phyloP scores from a whole-genome alignment of 164 flowering plant species.

The Magnolia officinalis region DNA sequence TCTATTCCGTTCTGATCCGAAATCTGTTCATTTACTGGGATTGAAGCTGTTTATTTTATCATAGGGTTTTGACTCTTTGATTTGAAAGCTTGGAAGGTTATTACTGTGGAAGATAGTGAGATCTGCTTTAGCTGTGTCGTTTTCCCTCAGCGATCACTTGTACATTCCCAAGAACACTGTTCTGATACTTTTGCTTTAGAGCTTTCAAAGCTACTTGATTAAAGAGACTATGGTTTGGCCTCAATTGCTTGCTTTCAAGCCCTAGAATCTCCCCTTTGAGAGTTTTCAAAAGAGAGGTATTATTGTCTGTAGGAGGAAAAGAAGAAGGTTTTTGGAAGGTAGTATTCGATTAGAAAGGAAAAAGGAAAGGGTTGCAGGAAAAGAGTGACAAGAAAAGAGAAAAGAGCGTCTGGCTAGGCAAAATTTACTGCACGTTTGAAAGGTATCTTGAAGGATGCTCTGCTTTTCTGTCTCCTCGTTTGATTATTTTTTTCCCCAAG shows the following conservation, averaged over 20 bases:
- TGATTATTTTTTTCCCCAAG: constrained; percentile 5
- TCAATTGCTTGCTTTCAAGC: constrained; percentile 15
- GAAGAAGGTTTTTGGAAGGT: background rate
- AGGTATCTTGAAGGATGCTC: background rate
- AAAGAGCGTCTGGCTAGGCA: background rate
- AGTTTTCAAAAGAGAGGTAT: constrained; percentile 3
- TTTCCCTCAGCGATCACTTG: background rate
- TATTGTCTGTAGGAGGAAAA: constrained; percentile 1
- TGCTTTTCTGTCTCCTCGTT: background rate
- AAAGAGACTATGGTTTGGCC: background rate
- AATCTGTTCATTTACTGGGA: background rate
- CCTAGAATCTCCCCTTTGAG: background rate
- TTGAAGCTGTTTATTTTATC: background rate
- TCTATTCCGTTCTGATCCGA: background rate
- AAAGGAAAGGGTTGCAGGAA: background rate
- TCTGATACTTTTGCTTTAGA: constrained; percentile 5
- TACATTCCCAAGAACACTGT: constrained; percentile 11
- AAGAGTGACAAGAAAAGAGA: background rate
- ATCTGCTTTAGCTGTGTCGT: constrained; percentile 8
- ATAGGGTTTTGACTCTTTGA: constrained; percentile 10
- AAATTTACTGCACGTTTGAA: background rate
- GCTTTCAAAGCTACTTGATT: background rate
- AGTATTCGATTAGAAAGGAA: background rate
- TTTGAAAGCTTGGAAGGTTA: constrained; percentile 16
- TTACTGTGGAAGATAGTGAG: constrained; percentile 2